Percentiles rank a stretch among this genome's conserved stretches.
Evolutionary conservation across 2,329 filamentous ascomycete species (phyloP).

Genomic region (Metarhizium robertsii): DNA sequence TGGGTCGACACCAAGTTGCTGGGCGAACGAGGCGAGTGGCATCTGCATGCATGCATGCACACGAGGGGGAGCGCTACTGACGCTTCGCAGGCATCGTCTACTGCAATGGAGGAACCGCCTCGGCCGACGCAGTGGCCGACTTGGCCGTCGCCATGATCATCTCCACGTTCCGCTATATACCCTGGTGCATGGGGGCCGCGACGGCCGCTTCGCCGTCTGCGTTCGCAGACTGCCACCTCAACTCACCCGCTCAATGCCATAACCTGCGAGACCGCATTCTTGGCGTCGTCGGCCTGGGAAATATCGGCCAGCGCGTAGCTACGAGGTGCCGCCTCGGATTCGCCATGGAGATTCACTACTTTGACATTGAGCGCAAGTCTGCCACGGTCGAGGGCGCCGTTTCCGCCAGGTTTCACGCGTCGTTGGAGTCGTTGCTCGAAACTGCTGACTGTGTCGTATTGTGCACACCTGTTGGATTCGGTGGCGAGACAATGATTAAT

Average conservation of each 20-base stretch:
- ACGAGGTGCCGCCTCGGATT: conserved; percentile 42
- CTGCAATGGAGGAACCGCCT: conserved; percentile 63
- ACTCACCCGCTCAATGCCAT: conserved; percentile 48
- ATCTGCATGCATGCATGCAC: neutral
- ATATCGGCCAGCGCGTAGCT: conserved; percentile 55
- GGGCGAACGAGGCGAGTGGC: conserved; percentile 43
- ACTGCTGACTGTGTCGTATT: conserved; percentile 52
- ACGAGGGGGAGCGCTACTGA: neutral
- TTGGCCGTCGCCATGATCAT: conserved; percentile 61
- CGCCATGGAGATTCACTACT: conserved; percentile 58
- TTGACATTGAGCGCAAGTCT: conserved; percentile 45
- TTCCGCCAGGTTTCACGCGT: conserved; percentile 38
- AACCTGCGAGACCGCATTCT: conserved; percentile 54
- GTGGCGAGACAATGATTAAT: conserved; percentile 34
- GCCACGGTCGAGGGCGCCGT: conserved; percentile 30
- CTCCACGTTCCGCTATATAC: conserved; percentile 57
- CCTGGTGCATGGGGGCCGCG: conserved; percentile 53
- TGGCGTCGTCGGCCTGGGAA: conserved; percentile 61
- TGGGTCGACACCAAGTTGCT: conserved; percentile 55
- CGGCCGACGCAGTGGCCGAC: conserved; percentile 65
- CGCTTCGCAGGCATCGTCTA: conserved; percentile 48
- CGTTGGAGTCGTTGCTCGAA: conserved; percentile 41
- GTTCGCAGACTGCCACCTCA: conserved; percentile 51
- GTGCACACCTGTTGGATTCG: conserved; percentile 42
- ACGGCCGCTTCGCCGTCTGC: conserved; percentile 21